Base-by-base conservation (phyloP, 202 grass and related monocot genomes). In the Hordeum pubiflorum region DNA sequence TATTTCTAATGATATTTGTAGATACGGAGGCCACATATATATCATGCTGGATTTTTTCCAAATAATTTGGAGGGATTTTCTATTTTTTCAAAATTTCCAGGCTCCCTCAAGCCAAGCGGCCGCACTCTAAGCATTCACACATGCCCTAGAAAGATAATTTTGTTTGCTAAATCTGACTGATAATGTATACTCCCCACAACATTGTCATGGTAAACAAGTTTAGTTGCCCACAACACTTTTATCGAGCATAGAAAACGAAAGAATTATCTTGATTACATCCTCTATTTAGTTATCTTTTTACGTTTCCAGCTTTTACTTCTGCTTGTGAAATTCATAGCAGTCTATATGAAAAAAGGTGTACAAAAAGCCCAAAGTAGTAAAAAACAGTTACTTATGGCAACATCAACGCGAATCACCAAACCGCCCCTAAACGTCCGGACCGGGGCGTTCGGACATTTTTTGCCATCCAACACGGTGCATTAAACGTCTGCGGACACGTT, bases 231-330 rank as follows among this genome's bases (percentile, higher is more conserved):
- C 27, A 29, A 29, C 27, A 29, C n/a, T 69, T 59, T 46, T 57
- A 12, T 37, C 37, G 70, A 48, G 10, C 18, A 15, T 4, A 24
- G 2, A 78, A 55, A 77, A 57, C 3, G 50, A 14, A 63, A 38
- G 3, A 43, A 61, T 17, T 50, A 34, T 54, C 54, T 33, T 12
- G 12, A 41, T 39, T 29, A 29, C 17, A 57, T 46, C 57, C 10
- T 82, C 6, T 82, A 37, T 9, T 41, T 4, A 60, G 29, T 83
- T 56, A n/a, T 70, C 31, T 69, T 76, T 12, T 76, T 70, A 59
- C 23, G 38, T 22, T 13, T 7, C 38, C 29, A 69, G 3, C 3
- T n/a, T 13, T 74, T 69, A 40, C 55, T 34, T 32, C 0, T 32
- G 8, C 7, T 36, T 7, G 12, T 58, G 7, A 34, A 38, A 67